These are phyloP conservation scores for Diplodia sapinea DNA, from an alignment of 2,329 filamentous ascomycete genomes.

Conservation along the genomic window DNA sequence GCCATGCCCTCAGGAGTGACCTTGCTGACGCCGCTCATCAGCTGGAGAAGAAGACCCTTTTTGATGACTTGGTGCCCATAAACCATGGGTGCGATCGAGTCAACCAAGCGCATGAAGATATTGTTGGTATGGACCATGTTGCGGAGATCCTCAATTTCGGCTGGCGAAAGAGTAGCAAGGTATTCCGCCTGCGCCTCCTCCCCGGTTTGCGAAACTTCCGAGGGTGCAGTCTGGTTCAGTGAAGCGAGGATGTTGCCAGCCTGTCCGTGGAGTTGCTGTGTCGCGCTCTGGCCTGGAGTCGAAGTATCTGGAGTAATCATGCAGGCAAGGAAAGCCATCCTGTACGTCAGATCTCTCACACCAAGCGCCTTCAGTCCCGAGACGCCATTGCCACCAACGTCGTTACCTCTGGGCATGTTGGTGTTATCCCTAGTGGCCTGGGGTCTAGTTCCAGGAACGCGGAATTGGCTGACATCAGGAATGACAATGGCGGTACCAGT, in stretches of 20 bases:
- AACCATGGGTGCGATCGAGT: conserved; percentile 94
- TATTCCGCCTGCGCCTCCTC: conserved; percentile 88
- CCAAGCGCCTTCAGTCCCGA: conserved; percentile 89
- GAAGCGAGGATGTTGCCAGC: conserved; percentile 84
- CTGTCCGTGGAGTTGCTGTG: conserved; percentile 71
- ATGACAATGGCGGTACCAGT: conserved; percentile 96
- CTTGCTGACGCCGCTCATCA: conserved; percentile 96
- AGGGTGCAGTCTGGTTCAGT: conserved; percentile 72
- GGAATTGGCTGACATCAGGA: conserved; percentile 92
- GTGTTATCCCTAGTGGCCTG: conserved; percentile 84
- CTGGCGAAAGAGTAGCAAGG: conserved; percentile 79
- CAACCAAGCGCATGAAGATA: conserved; percentile 90
- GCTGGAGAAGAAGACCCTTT: conserved; percentile 90
- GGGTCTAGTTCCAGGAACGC: conserved; percentile 82
- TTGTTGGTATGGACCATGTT: conserved; percentile 94
- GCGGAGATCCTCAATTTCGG: conserved; percentile 90
- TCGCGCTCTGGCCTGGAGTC: conserved; percentile 75
- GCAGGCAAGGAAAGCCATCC: conserved; percentile 93
- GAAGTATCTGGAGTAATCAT: conserved; percentile 93
- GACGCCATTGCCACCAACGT: conserved; percentile 83
- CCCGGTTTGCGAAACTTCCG: conserved; percentile 67
- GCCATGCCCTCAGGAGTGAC: conserved; percentile 92
- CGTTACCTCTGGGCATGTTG: conserved; percentile 72
- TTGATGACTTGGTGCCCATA: conserved; percentile 98
- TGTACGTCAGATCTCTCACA: conserved; percentile 93